Base-by-base conservation (phyloP, 1,284 basidiomycete genomes). In the Ganoderma lucidum region DNA sequence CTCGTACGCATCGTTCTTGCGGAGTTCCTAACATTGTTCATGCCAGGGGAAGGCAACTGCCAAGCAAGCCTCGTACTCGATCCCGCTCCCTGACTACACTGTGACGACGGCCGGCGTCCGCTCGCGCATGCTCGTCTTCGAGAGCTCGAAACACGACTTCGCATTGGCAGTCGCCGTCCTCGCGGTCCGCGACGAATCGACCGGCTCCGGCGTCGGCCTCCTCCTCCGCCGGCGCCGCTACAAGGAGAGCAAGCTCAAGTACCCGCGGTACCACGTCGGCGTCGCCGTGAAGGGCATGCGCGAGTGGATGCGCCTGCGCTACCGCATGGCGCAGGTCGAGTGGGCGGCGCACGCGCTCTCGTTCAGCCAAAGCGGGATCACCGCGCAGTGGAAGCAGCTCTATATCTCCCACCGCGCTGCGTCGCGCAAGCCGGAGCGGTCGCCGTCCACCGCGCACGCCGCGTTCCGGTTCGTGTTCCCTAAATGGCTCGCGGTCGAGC, bases 401-500 rank as follows among this genome's bases (percentile, higher is more conserved):
- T 73, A 73, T 62, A 66, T 73, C 61, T 65, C 67, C 14, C 71
- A 73, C 53, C 69, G 69, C n/a, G 32, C 71, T 23, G 62, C 69
- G 14, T 73, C 71, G 42, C 71, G 65, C 42, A 44, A 64, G 35
- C 69, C 67, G 10, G 15, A 17, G 15, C 56, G 32, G 15, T 17
- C 30, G 37, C 37, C 30, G 30, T 28, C 19, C 30, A 12, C 30
- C 17, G 9, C 41, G 42, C 51, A 41, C 9, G 23, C 48, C 19
- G 60, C 37, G 56, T 73, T 70, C 62, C 58, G 63, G n/a, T 67
- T 73, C 65, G 28, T 60, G 14, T 73, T 70, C 44, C 71, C 69
- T 17, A 55, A 61, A 14, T 73, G 71, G 71, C 63, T 73, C 39
- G 41, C 56, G 23, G 67, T 69, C 55, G 71, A 73, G 69, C 65